Conservation (phyloP, 148 eudicot genomes). For the Vaccinium macrocarpon region DNA sequence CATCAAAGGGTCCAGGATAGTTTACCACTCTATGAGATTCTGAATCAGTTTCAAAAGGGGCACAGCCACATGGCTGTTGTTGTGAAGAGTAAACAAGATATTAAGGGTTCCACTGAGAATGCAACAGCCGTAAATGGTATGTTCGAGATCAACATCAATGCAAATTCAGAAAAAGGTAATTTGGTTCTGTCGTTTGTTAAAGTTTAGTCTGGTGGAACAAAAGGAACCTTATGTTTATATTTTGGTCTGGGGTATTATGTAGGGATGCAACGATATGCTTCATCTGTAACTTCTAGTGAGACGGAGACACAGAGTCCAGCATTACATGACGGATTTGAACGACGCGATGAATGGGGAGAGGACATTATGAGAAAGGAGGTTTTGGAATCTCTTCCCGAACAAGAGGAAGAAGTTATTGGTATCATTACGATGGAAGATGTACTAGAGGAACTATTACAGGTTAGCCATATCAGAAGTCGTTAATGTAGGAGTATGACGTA, state of each 20-base stretch:
- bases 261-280: slow-evolving; percentile 23
- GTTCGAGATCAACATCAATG: slow-evolving; percentile 14
- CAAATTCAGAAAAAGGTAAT: slow-evolving; percentile 30
- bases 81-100: slow-evolving; percentile 39
- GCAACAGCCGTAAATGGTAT: slow-evolving; percentile 8
- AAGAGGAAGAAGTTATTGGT: slow-evolving; percentile 63
- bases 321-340: slow-evolving; percentile 23
- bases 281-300: slow-evolving; percentile 32
- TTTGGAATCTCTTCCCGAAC: slow-evolving; percentile 28
- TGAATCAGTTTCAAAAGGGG: slow-evolving; percentile 71
- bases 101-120: slow-evolving; percentile 19
- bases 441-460: slow-evolving; percentile 76
- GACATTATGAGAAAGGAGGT: slow-evolving; percentile 18
- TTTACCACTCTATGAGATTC: slow-evolving; percentile 64
- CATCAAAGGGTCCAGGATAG: slow-evolving; percentile 52
- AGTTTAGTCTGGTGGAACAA: not conserved
- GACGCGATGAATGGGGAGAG: slow-evolving; percentile 20
- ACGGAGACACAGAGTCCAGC: slow-evolving; percentile 31
- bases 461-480: slow-evolving; percentile 11
- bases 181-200: not conserved
- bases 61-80: slow-evolving; percentile 84
- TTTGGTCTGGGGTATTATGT: not conserved
- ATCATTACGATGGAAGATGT: slow-evolving; percentile 93
- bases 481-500: not conserved
- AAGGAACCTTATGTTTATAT: not conserved